Base-by-base conservation (phyloP, 352 stramenopile genomes). In the Phytophthora ramorum region DNA sequence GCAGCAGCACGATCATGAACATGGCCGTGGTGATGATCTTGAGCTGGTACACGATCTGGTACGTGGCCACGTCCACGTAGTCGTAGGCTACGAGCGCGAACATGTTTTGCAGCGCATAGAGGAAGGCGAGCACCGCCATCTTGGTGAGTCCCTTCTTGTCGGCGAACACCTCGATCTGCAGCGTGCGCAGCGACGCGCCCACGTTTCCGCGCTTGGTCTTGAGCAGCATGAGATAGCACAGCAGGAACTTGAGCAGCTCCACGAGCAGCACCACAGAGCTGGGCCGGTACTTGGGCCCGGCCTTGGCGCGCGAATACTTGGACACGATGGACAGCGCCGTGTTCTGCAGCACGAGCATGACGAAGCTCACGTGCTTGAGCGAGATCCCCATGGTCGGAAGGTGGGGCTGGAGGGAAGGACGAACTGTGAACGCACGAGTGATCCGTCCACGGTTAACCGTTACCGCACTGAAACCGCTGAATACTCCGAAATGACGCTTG, bases 21-120 rank as follows among this genome's bases (percentile, higher is more conserved):
- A 96, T 81, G 55, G 89, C 89, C 0, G 89, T 96, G 20, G 89
- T 96, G 67, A 96, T 93, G 77, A 96, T 95, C 81, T 96, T 96
- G 59, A 95, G 85, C 73, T 96, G 89, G 71, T 95, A 96, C 48
- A 96, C 86, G 62, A 96, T 94, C 79, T 96, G 87, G 69, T 95
- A 96, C 70, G 88, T 96, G 52, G 88, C 86, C 17, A 96, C 86
- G 66, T 96, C 88, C 37, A 96, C 85, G 71, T 95, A 94, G 66
- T 96, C 88, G 66, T 95, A 96, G 41, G 88, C 87, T 7, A 96
- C 79, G 4, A 96, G 80, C 60, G 88, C 85, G 66, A 92, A 87
- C 65, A 94, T 93, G 71, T 96, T 96, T 56, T 96, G 88, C 60
- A 94, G 65, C 6, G 88, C 88, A 57, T 96, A 96, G 13, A 96